phyloP scores from a whole-genome alignment of 2,329 filamentous ascomycete genomes.

The Cytospora schulzeri region DNA sequence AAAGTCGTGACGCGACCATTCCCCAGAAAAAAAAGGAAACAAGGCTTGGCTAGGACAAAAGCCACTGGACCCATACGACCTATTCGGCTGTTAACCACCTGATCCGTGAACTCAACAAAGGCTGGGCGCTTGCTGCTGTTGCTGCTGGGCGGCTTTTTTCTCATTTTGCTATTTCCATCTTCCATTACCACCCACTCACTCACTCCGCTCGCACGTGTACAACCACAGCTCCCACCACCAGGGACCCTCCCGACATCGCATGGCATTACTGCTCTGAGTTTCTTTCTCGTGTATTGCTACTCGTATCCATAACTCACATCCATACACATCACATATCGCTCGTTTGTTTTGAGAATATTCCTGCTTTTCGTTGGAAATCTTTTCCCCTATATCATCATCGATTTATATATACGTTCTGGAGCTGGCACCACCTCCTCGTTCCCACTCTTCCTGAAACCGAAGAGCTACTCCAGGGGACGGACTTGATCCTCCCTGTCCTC shows the following conservation, averaged over 20 bases:
- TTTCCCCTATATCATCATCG: not conserved
- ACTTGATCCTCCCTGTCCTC: slow-evolving; percentile 19
- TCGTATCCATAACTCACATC: slow-evolving; percentile 1
- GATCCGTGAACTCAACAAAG: not conserved
- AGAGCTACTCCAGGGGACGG: not conserved
- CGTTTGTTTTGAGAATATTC: not conserved
- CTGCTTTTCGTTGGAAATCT: not conserved
- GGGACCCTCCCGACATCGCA: slow-evolving; percentile 8
- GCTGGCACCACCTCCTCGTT: not conserved
- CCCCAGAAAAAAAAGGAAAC: not conserved
- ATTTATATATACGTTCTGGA: not conserved
- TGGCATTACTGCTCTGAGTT: not conserved
- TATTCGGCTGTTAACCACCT: not conserved
- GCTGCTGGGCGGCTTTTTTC: not conserved
- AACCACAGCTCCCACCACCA: not conserved
- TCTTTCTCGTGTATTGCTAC: not conserved
- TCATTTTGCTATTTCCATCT: not conserved
- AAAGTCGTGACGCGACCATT: not conserved
- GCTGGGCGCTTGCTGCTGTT: not conserved
- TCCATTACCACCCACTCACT: not conserved
- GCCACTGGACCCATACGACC: not conserved
- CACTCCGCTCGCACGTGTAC: slow-evolving; percentile 14
- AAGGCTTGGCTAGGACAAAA: not conserved
- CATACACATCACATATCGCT: not conserved
- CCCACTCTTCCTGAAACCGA: not conserved